Base-by-base conservation (phyloP, 1,284 basidiomycete genomes). In the Melampsora medusae region DNA sequence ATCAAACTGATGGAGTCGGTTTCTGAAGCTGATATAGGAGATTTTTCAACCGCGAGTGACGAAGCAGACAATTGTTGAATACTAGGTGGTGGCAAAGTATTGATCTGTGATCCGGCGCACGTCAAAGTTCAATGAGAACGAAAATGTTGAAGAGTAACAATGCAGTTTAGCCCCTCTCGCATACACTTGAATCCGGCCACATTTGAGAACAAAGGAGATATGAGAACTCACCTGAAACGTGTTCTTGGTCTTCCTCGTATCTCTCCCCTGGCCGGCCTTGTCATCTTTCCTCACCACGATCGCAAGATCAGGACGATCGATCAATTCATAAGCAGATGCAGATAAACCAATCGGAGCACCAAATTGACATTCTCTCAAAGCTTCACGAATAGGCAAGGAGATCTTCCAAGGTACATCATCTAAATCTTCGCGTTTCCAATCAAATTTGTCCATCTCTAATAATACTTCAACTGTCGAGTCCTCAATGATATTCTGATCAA, bases 351-450 rank as follows among this genome's bases (percentile, higher is more conserved):
- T 67, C 7, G 73, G 73, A 35, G 66, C 73, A 14, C 66, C 38
- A 53, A 62, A 68, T 69, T 76, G 73, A 64, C 73, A 76, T 38
- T 76, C 48, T 68, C 73, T 61, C 48, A 76, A 56, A 19, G 67
- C 67, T 64, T 76, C 73, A 35, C 60, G 67, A 53, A 76, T 35
- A 28, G 73, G 73, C 9, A 76, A 46, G 3, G 66, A 50, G 25
- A 76, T 69, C 22, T 35, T 66, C 67, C 60, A 76, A 65, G 64
- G 66, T n/a, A 76, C 38, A 35, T 69, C 73, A 69, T 76, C 67
- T 28, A 76, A 65, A 31, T 69, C 67, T 68, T 68, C 66, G 35
- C 60, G 56, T 16, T 42, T 59, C 73, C 73, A 76, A 14, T 46
- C 56, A 56, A 76, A 76, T 14, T 35, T 33, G 56, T 68, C 67